Conservation (phyloP, 108 stramenopile genomes). For the Skeletonema grethae region DNA sequence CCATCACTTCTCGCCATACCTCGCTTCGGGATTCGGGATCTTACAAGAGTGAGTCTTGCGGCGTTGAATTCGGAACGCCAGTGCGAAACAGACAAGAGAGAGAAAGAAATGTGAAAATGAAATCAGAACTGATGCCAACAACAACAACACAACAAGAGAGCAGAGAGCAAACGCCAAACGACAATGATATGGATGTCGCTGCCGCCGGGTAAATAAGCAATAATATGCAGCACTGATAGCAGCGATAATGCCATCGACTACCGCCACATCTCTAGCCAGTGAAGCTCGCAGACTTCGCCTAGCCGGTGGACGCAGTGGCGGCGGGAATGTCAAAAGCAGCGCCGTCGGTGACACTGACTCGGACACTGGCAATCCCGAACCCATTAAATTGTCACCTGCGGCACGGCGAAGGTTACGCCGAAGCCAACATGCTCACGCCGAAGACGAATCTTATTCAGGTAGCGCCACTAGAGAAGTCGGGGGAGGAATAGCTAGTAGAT, state of each 20-base stretch:
- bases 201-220: too few relatives aligned
- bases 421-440: not conserved
- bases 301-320: conserved; percentile 12
- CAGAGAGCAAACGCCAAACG: too few relatives aligned
- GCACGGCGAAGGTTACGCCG: conserved; percentile 3
- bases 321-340: not conserved
- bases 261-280: conserved; percentile 38
- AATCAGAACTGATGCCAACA: too few relatives aligned
- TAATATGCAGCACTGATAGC: not conserved
- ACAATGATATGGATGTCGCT: too few relatives aligned
- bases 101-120: too few relatives aligned
- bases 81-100: too few relatives aligned
- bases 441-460: not conserved
- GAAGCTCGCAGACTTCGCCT: conserved; percentile 32
- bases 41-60: too few relatives aligned
- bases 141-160: too few relatives aligned
- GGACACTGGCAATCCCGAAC: not conserved
- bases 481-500: not conserved
- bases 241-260: conserved; percentile 12
- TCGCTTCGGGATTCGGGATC: too few relatives aligned
- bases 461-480: not conserved
- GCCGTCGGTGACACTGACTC: not conserved
- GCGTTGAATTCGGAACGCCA: too few relatives aligned
- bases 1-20: too few relatives aligned
- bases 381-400: conserved; percentile 1